Conservation (phyloP, 2,329 filamentous ascomycete species). For the Aureobasidium sp. region DNA sequence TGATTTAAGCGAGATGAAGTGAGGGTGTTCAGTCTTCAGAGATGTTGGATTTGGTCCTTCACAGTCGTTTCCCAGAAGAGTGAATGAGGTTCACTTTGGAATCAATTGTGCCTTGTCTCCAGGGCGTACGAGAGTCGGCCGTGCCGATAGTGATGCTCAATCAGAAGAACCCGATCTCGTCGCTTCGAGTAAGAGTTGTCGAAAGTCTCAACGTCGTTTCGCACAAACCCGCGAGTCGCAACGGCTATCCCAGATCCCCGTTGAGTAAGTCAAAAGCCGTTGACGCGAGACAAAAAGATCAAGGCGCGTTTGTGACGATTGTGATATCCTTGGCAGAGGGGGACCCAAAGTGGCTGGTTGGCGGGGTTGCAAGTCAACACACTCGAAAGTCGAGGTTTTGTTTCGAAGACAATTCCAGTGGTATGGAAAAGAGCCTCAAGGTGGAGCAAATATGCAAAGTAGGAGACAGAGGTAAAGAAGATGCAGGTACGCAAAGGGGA, state of each 20-base stretch:
- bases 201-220: not conserved
- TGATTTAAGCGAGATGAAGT: not conserved
- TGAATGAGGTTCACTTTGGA: not conserved
- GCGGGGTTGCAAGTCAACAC: slow-evolving; percentile 3
- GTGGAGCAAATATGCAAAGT: not conserved
- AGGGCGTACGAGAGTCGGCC: no score
- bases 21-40: not conserved
- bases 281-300: not conserved
- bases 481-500: slow-evolving; percentile 14
- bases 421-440: not conserved
- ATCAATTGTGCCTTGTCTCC: not conserved
- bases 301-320: slow-evolving; percentile 3
- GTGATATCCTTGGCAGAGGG: slow-evolving; percentile 8
- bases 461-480: not conserved
- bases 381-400: not conserved
- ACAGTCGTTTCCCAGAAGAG: not conserved
- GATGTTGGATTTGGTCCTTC: not conserved
- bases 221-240: not conserved
- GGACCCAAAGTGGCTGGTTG: not conserved
- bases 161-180: not conserved
- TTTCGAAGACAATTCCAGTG: not conserved
- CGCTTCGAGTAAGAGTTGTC: not conserved
- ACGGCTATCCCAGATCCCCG: slow-evolving; percentile 11
- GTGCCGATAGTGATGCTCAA: not conserved
- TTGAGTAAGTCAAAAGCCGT: not conserved